phyloP scores from a whole-genome alignment of 441 rosid genomes.

The Viola pubescens region DNA sequence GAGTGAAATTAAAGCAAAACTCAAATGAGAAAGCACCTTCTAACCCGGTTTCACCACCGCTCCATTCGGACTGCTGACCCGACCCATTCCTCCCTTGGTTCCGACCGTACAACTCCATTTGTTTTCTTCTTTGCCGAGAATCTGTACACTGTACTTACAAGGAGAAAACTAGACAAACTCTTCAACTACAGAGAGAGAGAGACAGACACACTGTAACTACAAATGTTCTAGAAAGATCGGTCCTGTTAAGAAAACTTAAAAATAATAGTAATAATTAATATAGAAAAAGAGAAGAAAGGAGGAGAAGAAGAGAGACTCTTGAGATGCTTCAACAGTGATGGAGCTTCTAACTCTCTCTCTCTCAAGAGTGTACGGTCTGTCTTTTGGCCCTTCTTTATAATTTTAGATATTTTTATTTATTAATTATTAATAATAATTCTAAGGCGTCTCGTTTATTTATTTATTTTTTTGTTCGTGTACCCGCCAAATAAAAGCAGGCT shows the following conservation, averaged over 20 bases:
- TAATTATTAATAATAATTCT: no score
- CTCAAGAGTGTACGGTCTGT: no score
- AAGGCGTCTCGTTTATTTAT: no score
- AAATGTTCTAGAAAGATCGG: conserved; percentile 22
- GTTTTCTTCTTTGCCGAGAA: conserved; percentile 5
- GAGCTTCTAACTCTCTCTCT: no score
- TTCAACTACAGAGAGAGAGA: neutral
- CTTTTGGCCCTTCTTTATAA: no score
- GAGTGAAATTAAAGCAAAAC: conserved; percentile 12
- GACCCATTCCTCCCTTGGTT: conserved; percentile 44
- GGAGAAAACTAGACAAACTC: neutral
- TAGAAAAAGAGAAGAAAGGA: no score
- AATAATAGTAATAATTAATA: conserved; percentile 17
- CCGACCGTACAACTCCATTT: conserved; percentile 63
- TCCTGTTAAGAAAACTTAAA: conserved; percentile 1
- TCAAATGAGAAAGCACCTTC: conserved; percentile 36
- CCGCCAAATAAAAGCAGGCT: no score
- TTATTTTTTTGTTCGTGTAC: no score
- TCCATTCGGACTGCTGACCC: conserved; percentile 47
- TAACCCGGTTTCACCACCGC: conserved; percentile 43
- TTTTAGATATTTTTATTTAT: no score
- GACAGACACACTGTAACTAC: neutral
- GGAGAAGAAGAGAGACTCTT: conserved; percentile 6
- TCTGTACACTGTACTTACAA: conserved; percentile 31
- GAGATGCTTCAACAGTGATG: neutral